Base-by-base conservation (phyloP, 1,139 yeast species). In the Magnusiomyces sp. region DNA sequence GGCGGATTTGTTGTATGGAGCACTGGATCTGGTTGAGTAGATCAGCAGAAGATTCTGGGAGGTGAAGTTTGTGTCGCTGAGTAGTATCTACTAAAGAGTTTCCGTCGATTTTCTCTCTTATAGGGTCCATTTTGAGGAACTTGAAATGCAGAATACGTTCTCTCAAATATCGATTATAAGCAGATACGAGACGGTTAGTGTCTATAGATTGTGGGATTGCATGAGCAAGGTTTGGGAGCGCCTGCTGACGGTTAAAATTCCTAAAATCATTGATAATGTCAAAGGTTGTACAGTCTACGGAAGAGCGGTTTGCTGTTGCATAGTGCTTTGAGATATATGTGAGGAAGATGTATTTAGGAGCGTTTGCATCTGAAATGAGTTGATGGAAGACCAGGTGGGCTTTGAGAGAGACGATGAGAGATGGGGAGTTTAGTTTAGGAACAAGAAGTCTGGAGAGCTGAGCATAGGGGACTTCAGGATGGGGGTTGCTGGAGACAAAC, bases 351-450 rank as follows among this genome's bases (percentile, higher is more conserved):
- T 53, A 51, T 32, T 43, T 48, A 13, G 46, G 42, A 14, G 44
- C 39, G n/a, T 40, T 17, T 14, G 40, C 53, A 44, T 59, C 61
- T n/a, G 61, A 52, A 16, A 58, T 51, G 16, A 59, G 52, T 38
- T 53, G 55, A 40, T 59, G 62, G 41, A 59, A 55, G 16, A 59
- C 42, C 27, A 55, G 45, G 45, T 60, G 62, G 10, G 62, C 62
- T 40, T 59, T 59, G 32, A 59, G 42, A 4, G 57, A 50, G 11
- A 53, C 53, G 3, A 42, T 27, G 19, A 51, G 41, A 5, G 43
- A 43, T 32, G 47, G 43, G 33, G 39, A 56, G 55, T 42, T 53
- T 33, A 45, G 52, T 47, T 40, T 53, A 34, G 52, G 59, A 43
- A 43, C 48, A 27, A 46, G 49, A 45, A 40, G 55, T 50, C 40